Evolutionary conservation across 176 grass and related monocot genomes (phyloP).

Genomic region (Bromus sterilis): DNA sequence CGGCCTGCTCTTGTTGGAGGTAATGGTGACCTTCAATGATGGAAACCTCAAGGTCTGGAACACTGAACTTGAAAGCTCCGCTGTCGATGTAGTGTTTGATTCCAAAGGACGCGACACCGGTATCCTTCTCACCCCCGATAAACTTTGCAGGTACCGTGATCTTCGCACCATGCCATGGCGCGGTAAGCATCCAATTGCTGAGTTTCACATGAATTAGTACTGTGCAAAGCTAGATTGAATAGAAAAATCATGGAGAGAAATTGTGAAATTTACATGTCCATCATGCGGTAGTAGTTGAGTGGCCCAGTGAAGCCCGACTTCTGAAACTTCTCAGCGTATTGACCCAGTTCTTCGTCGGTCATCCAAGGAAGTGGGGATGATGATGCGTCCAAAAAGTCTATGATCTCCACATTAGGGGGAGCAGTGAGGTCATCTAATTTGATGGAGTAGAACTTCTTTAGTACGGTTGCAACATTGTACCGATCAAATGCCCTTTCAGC

Average conservation of each 20-base stretch:
- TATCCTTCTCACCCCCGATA: slow-evolving; percentile 34
- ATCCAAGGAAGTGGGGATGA: slow-evolving; percentile 44
- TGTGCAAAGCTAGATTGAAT: background rate
- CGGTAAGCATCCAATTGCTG: slow-evolving; percentile 45
- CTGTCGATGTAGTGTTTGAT: slow-evolving; percentile 27
- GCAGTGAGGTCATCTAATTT: slow-evolving; percentile 29
- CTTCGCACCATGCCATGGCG: slow-evolving; percentile 44
- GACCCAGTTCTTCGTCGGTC: slow-evolving; percentile 29
- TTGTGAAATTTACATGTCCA: slow-evolving; percentile 25
- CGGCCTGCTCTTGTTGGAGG: slow-evolving; percentile 55
- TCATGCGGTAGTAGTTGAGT: slow-evolving; percentile 61
- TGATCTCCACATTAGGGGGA: slow-evolving; percentile 50
- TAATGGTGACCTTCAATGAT: slow-evolving; percentile 50
- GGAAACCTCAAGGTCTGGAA: slow-evolving; percentile 36
- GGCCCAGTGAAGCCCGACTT: slow-evolving; percentile 69
- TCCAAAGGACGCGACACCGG: slow-evolving; percentile 17
- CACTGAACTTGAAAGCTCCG: slow-evolving; percentile 20
- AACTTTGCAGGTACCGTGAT: slow-evolving; percentile 50
- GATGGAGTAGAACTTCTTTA: slow-evolving; percentile 51
- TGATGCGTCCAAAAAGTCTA: slow-evolving; percentile 47
- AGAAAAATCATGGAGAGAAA: background rate
- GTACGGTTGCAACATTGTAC: slow-evolving; percentile 28
- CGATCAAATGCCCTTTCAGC: slow-evolving; percentile 46
- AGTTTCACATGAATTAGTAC: background rate
- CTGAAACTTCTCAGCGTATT: slow-evolving; percentile 44